These are phyloP conservation scores for Neurospora sp. DNA, from an alignment of 495 filamentous ascomycete species.

Conservation along the genomic window DNA sequence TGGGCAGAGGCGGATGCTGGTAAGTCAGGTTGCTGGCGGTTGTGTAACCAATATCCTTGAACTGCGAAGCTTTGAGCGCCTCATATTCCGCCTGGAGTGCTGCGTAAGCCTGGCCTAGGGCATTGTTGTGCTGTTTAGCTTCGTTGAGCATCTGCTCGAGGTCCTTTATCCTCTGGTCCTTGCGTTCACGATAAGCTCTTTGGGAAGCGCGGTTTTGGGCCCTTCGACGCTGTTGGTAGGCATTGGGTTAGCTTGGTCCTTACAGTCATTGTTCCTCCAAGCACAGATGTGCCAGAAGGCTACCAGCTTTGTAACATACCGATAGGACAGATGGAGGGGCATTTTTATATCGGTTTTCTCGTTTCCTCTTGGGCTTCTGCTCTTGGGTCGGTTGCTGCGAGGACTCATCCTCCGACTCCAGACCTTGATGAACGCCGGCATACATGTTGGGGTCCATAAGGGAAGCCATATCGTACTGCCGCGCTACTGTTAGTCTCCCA, in stretches of 20 bases:
- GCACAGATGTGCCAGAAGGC: not conserved
- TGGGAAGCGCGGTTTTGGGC: slow-evolving; percentile 55
- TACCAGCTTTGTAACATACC: slow-evolving; percentile 13
- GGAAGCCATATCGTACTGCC: slow-evolving; percentile 27
- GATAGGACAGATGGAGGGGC: slow-evolving; percentile 37
- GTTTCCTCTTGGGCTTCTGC: slow-evolving; percentile 35
- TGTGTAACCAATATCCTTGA: slow-evolving; percentile 16
- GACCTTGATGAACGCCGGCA: slow-evolving; percentile 26
- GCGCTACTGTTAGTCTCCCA: slow-evolving; percentile 3
- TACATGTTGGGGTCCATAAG: slow-evolving; percentile 16
- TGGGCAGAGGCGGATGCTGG: slow-evolving; percentile 6
- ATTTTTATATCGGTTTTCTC: slow-evolving; percentile 42
- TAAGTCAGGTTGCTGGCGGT: slow-evolving; percentile 9
- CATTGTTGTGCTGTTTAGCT: slow-evolving; percentile 34
- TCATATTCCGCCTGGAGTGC: slow-evolving; percentile 33
- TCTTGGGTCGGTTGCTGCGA: slow-evolving; percentile 21
- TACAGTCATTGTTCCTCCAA: not conserved
- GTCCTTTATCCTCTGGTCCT: slow-evolving; percentile 72
- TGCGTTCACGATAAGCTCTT: slow-evolving; percentile 74
- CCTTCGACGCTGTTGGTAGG: slow-evolving; percentile 36
- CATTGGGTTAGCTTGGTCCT: not conserved
- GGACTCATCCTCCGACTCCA: slow-evolving; percentile 31
- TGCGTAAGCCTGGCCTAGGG: slow-evolving; percentile 32
- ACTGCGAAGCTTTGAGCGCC: slow-evolving; percentile 23
- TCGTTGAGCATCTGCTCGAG: slow-evolving; percentile 66